Conservation (phyloP, 2,329 filamentous ascomycete genomes). For the Aspergillus hortae region DNA sequence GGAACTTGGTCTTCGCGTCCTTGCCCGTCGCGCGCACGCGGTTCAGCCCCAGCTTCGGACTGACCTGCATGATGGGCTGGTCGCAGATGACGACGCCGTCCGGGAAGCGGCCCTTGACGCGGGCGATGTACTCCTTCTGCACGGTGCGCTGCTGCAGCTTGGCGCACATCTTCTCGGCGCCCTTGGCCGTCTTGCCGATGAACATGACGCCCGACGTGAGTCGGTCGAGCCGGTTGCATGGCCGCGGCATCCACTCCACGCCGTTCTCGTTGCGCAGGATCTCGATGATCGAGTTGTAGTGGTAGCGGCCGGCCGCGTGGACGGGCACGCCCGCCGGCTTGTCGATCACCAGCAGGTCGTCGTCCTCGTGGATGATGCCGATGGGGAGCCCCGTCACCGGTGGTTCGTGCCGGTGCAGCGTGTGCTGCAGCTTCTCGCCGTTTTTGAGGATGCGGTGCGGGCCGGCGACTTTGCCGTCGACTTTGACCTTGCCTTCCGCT, state of each 20-base stretch:
- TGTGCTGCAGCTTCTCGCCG: slow-evolving; percentile 88
- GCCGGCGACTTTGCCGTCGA: slow-evolving; percentile 71
- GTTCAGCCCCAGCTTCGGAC: slow-evolving; percentile 90
- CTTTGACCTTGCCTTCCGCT: slow-evolving; percentile 69
- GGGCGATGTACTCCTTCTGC: slow-evolving; percentile 90
- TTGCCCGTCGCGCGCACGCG: slow-evolving; percentile 92
- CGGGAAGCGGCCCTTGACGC: slow-evolving; percentile 87
- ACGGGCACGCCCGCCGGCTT: slow-evolving; percentile 95
- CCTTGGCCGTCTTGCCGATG: slow-evolving; percentile 78
- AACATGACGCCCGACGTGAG: slow-evolving; percentile 98
- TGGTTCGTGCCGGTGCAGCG: slow-evolving; percentile 90
- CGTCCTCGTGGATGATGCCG: slow-evolving; percentile 81
- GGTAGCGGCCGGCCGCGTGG: slow-evolving; percentile 91
- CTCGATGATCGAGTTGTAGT: slow-evolving; percentile 90
- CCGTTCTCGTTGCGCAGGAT: slow-evolving; percentile 78
- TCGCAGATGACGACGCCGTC: slow-evolving; percentile 89
- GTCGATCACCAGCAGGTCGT: slow-evolving; percentile 92
- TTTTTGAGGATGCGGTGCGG: slow-evolving; percentile 74
- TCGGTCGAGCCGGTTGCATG: slow-evolving; percentile 91
- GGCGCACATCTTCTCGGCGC: slow-evolving; percentile 70
- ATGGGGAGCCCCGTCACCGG: slow-evolving; percentile 81
- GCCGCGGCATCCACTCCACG: slow-evolving; percentile 57
- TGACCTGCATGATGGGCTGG: slow-evolving; percentile 89
- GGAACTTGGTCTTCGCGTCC: slow-evolving; percentile 84
- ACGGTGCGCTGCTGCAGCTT: slow-evolving; percentile 80